Base-by-base conservation (phyloP, 805 yeast genomes). In the Tetrapisispora fleetii region DNA sequence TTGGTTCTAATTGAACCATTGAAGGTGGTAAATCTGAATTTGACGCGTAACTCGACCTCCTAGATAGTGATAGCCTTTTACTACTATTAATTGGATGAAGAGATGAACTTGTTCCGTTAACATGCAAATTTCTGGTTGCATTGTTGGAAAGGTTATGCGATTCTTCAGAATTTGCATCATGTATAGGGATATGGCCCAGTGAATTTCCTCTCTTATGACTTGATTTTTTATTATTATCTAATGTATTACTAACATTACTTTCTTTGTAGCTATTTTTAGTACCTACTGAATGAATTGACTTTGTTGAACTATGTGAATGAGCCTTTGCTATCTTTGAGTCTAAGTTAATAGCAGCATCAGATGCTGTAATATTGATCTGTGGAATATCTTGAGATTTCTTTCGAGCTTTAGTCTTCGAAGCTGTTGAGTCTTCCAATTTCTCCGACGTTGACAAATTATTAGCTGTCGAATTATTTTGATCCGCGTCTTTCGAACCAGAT, bases 1-100 rank as follows among this genome's bases (percentile, higher is more conserved):
- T 83, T 17, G 93, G 91, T 56, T 77, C 83, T 51, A 80, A 68
- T 53, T 78, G 81, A 36, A 76, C 69, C 89, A 84, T 81, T 37
- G 85, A 79, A 18, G 84, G 80, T 16, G 88, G 87, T 50, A 81
- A 66, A 48, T 68, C 70, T 1, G 63, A 52, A 28, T 62, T 62
- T 5, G 61, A 52, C 27, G 58, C 52, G 30, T 63, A 58, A 45
- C 70, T 70, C 1, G 71, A 57, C 39, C 65, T 56, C 48, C 62
- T 58, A 3, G 54, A 53, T 11, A 40, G n/a, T 8, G 48, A 19
- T 4, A 10, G 24, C 27, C 28, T 40, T 18, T 21, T 46, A 8
- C n/a, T 11, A 21, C 16, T 21, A 18, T 11, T 24, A 9, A 16
- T 5, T 3, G 16, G 21, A 17, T 35, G 32, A 8, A 22, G 33